Base-by-base conservation (phyloP, 495 filamentous ascomycete species). In the Penicillium robsamsonii region DNA sequence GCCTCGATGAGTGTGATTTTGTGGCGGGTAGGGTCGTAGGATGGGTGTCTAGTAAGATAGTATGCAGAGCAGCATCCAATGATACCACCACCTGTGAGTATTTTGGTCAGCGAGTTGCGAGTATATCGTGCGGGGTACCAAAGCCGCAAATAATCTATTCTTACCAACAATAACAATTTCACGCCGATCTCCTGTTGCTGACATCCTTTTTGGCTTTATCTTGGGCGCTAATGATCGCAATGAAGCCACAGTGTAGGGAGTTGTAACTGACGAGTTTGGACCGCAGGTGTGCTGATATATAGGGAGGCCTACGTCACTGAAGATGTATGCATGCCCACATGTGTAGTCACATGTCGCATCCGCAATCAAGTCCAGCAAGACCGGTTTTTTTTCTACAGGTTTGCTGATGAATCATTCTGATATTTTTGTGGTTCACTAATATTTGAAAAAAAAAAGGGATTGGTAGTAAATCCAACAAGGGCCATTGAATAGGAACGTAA, bases 31-130 rank as follows among this genome's bases (percentile, higher is more conserved):
- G 89, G 83, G 68, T 94, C 80, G 72, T 87, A 98, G 22, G 83
- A 84, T 11, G 90, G 88, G 71, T 98, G 94, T 57, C 91, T 87
- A 2, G 91, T 93, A 13, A 98, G 78, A 67, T 88, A 97, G 72
- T 98, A 98, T 50, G 94, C 94, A 13, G 90, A 91, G 53, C 91
- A 94, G 70, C 86, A 89, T 63, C 94, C 94, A 65, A 98, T 96
- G 53, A 98, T 92, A 66, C 94, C 94, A 62, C 93, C 94, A 61
- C 94, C 93, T 92, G 24, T 20, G 8, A 45, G 18, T 46, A 24
- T 12, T 43, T 6, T 24, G 54, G 46, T 70, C 40, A 72, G 57
- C 60, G 15, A 46, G 15, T 40, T 53, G 11, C 45, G 41, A 50
- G 17, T 41, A 31, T 50, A 50, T 40, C n/a, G 56, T 61, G 70